Conservation (phyloP, 2,329 filamentous ascomycete species). For the Penicillium sp. region DNA sequence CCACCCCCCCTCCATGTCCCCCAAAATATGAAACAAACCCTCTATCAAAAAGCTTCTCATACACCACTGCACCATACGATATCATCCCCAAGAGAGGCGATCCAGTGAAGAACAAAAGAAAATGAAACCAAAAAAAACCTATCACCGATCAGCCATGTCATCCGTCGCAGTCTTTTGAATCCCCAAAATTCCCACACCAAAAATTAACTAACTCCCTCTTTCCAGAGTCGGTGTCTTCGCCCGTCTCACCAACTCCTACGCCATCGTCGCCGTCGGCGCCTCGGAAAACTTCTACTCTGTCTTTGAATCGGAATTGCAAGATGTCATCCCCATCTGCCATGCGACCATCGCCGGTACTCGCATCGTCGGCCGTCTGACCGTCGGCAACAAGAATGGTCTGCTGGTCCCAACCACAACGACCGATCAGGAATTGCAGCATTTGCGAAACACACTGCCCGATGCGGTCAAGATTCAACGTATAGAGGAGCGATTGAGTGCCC, state of each 20-base stretch:
- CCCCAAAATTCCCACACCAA: neutral
- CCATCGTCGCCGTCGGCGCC: slow-evolving; percentile 85
- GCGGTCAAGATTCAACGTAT: slow-evolving; percentile 91
- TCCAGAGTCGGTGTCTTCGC: slow-evolving; percentile 89
- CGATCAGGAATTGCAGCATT: slow-evolving; percentile 95
- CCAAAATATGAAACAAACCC: neutral
- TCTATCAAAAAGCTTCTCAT: too few relatives aligned
- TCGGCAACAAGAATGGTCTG: slow-evolving; percentile 93
- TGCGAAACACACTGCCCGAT: slow-evolving; percentile 91
- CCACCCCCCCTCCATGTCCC: neutral
- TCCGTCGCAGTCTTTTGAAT: too few relatives aligned
- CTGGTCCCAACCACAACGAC: slow-evolving; percentile 93
- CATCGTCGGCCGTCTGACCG: slow-evolving; percentile 91
- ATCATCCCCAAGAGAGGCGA: too few relatives aligned
- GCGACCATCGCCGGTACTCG: slow-evolving; percentile 94
- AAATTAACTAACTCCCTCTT: neutral
- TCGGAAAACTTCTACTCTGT: slow-evolving; percentile 99
- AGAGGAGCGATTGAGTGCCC: slow-evolving; percentile 89
- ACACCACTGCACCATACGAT: too few relatives aligned
- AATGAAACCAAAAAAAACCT: neutral
- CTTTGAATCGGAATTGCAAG: slow-evolving; percentile 95
- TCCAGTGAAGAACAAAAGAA: too few relatives aligned
- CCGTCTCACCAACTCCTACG: slow-evolving; percentile 95
- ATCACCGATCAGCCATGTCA: too few relatives aligned
- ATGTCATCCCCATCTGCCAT: slow-evolving; percentile 94